phyloP scores from a whole-genome alignment of 345 rosid species.

The Diplotaxis tenuifolia region DNA sequence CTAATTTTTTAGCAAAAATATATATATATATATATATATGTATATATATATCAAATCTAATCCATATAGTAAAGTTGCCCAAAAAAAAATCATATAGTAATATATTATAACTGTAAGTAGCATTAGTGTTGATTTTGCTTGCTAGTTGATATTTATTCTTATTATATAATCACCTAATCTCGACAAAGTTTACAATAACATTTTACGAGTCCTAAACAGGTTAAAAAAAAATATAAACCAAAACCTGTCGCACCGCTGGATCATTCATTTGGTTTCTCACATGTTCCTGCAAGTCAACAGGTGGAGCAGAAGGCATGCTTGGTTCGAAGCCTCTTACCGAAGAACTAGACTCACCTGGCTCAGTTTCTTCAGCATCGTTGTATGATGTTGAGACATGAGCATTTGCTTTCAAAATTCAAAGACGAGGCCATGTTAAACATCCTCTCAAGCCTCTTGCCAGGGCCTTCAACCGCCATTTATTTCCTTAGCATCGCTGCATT shows the following conservation, averaged over 20 bases:
- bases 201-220: background rate
- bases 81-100: no score
- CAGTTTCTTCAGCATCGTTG: slow-evolving; percentile 33
- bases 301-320: slow-evolving; percentile 49
- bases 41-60: background rate
- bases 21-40: no score
- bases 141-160: background rate
- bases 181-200: background rate
- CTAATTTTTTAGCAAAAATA: no score
- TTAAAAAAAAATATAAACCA: background rate
- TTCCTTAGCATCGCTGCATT: no score
- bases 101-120: no score
- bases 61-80: no score
- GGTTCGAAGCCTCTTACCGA: slow-evolving; percentile 44
- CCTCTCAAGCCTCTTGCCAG: no score
- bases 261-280: slow-evolving; percentile 91
- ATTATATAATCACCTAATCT: no score
- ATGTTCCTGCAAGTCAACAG: slow-evolving; percentile 80
- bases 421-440: slow-evolving; percentile 89
- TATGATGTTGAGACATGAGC: slow-evolving; percentile 41
- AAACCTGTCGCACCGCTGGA: slow-evolving; percentile 40
- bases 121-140: background rate
- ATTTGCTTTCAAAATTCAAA: slow-evolving; percentile 44
- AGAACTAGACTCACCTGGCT: slow-evolving; percentile 53
- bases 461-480: no score